Conservation (phyloP, 345 rosid genomes). For the Luvunga scandens region DNA sequence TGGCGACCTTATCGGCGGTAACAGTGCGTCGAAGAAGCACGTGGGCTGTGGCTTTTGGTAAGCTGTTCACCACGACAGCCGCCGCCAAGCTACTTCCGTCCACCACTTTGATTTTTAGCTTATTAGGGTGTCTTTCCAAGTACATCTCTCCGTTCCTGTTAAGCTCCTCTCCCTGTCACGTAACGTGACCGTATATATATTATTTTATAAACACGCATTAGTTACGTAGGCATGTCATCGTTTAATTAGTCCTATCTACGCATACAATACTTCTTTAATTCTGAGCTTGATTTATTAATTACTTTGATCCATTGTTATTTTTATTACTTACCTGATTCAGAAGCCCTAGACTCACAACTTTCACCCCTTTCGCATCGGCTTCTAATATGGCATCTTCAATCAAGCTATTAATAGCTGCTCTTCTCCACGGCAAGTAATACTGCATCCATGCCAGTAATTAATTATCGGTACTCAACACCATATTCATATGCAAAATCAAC, state of each 20-base stretch:
- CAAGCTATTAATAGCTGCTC: slow-evolving; percentile 23
- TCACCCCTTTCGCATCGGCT: slow-evolving; percentile 35
- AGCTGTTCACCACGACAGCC: slow-evolving; percentile 41
- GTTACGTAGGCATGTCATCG: too few relatives aligned
- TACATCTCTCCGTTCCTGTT: slow-evolving; percentile 47
- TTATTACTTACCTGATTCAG: slow-evolving; percentile 38
- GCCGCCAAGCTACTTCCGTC: slow-evolving; percentile 59
- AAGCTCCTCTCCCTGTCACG: slow-evolving; percentile 44
- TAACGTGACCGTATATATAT: too few relatives aligned
- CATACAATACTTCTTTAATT: too few relatives aligned
- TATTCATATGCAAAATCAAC: too few relatives aligned
- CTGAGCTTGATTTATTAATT: too few relatives aligned
- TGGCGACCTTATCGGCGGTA: slow-evolving; percentile 30
- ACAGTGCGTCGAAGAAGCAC: slow-evolving; percentile 42
- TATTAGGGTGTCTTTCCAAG: slow-evolving; percentile 37
- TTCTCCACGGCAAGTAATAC: slow-evolving; percentile 13
- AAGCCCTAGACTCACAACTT: slow-evolving; percentile 44
- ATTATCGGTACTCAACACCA: too few relatives aligned
- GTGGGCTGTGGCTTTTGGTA: slow-evolving; percentile 37
- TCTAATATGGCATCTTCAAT: slow-evolving; percentile 43
- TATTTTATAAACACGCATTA: too few relatives aligned
- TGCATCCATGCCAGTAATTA: background rate
- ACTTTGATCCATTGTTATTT: background rate
- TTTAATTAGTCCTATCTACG: too few relatives aligned
- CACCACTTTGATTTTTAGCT: slow-evolving; percentile 42